Conservation (phyloP, 2,329 filamentous ascomycete species). For the Penicillium nordicum region DNA sequence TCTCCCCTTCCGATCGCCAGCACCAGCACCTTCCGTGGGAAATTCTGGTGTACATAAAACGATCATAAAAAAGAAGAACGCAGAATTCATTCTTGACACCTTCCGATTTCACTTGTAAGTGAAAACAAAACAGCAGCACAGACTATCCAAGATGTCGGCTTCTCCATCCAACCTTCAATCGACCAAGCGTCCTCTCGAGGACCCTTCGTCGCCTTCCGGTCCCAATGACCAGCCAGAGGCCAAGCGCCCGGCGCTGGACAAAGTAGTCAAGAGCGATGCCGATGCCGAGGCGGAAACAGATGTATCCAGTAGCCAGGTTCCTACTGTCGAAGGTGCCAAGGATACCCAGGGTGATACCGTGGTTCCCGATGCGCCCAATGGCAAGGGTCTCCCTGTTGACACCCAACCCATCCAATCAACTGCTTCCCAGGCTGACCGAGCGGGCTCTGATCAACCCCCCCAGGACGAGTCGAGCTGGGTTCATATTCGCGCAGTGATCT, state of each 20-base stretch:
- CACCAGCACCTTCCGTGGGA: slow-evolving; percentile 94
- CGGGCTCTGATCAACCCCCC: slow-evolving; percentile 46
- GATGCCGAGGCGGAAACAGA: slow-evolving; percentile 42
- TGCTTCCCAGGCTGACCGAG: slow-evolving; percentile 52
- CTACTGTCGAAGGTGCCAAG: slow-evolving; percentile 19
- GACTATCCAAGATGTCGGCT: slow-evolving; percentile 64
- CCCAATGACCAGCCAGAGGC: slow-evolving; percentile 92
- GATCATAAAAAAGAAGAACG: slow-evolving; percentile 54
- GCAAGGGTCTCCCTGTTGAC: slow-evolving; percentile 50
- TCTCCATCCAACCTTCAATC: slow-evolving; percentile 52
- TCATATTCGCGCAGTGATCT: slow-evolving; percentile 94
- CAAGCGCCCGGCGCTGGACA: slow-evolving; percentile 94
- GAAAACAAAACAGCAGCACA: slow-evolving; percentile 31
- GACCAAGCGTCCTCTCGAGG: slow-evolving; percentile 89
- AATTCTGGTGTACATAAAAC: slow-evolving; percentile 78
- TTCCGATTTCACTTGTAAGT: slow-evolving; percentile 49
- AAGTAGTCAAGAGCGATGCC: slow-evolving; percentile 67
- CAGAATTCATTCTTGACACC: slow-evolving; percentile 44
- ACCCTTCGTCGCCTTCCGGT: slow-evolving; percentile 89
- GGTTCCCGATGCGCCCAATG: slow-evolving; percentile 61
- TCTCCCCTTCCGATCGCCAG: slow-evolving; percentile 44
- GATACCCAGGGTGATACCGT: slow-evolving; percentile 63
- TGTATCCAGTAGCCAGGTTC: slow-evolving; percentile 24
- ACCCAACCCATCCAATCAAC: slow-evolving; percentile 60
- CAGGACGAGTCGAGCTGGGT: slow-evolving; percentile 96